phyloP scores from a whole-genome alignment of 2,329 filamentous ascomycete species.

The Cladosporium halotolerans region DNA sequence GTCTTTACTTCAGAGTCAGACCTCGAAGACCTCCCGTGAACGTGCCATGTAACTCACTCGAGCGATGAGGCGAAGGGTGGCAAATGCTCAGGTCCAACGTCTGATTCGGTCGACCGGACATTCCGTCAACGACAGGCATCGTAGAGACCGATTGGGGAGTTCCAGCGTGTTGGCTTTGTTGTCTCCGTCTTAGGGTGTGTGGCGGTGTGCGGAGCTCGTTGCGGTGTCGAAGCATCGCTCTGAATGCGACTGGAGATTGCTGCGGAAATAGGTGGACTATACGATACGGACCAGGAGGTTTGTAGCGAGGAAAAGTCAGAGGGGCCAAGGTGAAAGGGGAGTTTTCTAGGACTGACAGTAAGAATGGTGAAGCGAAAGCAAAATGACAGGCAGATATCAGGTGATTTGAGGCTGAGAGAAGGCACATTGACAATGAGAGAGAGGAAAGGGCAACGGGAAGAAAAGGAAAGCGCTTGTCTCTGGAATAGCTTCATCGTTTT shows the following conservation, averaged over 20 bases:
- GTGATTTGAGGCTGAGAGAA: not conserved
- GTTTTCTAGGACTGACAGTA: not conserved
- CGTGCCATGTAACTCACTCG: constrained; percentile 14
- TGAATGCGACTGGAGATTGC: constrained; percentile 2
- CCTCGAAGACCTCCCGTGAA: not conserved
- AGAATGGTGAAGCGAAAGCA: not conserved
- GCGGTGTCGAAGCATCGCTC: constrained; percentile 20
- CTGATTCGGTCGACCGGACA: not conserved
- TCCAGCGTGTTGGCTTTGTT: constrained; percentile 12
- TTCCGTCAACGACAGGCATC: not conserved
- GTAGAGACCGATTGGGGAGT: constrained; percentile 12
- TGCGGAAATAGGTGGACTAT: constrained; percentile 5
- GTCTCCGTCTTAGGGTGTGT: constrained; percentile 16
- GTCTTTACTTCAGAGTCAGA: constrained; percentile 10
- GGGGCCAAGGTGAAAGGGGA: not conserved
- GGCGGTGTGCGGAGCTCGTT: constrained; percentile 12
- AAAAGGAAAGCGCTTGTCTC: too few species aligned
- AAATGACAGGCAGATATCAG: not conserved
- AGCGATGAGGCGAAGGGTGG: constrained; percentile 14
- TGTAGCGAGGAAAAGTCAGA: not conserved
- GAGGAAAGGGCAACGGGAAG: not conserved
- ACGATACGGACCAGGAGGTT: not conserved
- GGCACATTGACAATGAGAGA: not conserved
- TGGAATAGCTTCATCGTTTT: too few species aligned
- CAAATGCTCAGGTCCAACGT: constrained; percentile 26